Percentiles rank a stretch among this genome's conserved stretches.
Conservation (phyloP, 2,329 filamentous ascomycete species). For the Beauveria sp. region DNA sequence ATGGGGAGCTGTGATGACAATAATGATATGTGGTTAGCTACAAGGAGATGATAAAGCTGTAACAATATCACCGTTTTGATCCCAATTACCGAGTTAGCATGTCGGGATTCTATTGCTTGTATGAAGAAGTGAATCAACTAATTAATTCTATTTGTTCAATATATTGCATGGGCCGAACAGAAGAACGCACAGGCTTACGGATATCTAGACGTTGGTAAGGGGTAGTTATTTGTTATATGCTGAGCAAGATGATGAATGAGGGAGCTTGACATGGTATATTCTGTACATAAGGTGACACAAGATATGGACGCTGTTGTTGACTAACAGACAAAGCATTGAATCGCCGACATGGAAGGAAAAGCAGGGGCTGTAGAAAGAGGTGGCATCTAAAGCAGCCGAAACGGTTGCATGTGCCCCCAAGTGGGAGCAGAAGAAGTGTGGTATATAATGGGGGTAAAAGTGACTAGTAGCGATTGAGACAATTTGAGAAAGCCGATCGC, state of each 20-base stretch:
- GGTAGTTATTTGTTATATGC: background rate
- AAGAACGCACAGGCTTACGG: background rate
- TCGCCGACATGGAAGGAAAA: background rate
- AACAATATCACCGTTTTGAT: constrained; percentile 10
- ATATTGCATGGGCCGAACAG: background rate
- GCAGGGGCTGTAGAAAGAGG: background rate
- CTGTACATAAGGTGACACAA: constrained; percentile 3
- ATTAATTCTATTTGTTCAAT: background rate
- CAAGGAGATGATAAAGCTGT: background rate
- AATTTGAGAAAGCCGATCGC: background rate
- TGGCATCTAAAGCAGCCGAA: background rate
- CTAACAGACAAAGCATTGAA: background rate
- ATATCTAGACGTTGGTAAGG: background rate
- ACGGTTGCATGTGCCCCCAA: background rate
- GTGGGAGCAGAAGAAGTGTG: background rate
- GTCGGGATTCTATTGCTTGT: background rate
- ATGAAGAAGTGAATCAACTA: background rate
- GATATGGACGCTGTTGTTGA: background rate
- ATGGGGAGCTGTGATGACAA: background rate
- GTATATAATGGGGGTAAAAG: background rate
- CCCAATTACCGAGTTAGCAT: background rate
- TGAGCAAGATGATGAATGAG: background rate
- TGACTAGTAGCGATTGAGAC: constrained; percentile 1
- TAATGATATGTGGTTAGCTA: background rate
- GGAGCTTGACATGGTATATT: background rate